Conservation (phyloP, 129 eudicot genomes). For the Arctium minus region DNA sequence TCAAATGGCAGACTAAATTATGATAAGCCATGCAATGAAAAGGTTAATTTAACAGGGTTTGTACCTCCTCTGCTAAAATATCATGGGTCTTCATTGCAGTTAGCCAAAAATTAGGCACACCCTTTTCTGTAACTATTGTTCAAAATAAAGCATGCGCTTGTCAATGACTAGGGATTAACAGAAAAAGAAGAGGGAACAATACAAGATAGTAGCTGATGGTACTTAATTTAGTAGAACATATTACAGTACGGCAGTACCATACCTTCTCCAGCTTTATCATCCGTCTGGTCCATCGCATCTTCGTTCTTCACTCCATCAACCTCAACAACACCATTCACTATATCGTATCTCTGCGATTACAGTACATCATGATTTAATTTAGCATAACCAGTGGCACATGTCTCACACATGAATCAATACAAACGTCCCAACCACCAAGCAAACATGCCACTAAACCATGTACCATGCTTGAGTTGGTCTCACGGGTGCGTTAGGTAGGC, state of each 20-base stretch:
- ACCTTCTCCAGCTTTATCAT: conserved; percentile 48
- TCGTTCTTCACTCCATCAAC: conserved; percentile 55
- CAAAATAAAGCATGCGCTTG: background rate
- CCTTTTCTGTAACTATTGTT: conserved; percentile 52
- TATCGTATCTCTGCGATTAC: conserved; percentile 59
- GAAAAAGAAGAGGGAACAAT: background rate
- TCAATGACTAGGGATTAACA: background rate
- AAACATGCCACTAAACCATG: background rate
- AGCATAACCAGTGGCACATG: conserved; percentile 5
- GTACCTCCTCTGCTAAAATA: conserved; percentile 71
- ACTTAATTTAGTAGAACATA: background rate
- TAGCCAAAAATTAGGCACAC: conserved; percentile 84
- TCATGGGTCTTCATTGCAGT: conserved; percentile 77
- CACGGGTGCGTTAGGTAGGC: no score
- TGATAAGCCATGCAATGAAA: background rate
- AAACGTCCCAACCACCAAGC: background rate
- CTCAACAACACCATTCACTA: conserved; percentile 72
- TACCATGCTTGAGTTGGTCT: background rate
- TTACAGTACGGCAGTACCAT: background rate
- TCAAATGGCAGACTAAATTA: background rate
- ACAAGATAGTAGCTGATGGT: background rate
- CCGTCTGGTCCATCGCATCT: conserved; percentile 39
- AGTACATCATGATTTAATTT: background rate
- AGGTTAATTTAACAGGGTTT: conserved; percentile 10
- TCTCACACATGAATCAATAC: background rate